Evolutionary conservation across 2,329 filamentous ascomycete genomes (phyloP).

Genomic region (Drechslerella dactyloides): DNA sequence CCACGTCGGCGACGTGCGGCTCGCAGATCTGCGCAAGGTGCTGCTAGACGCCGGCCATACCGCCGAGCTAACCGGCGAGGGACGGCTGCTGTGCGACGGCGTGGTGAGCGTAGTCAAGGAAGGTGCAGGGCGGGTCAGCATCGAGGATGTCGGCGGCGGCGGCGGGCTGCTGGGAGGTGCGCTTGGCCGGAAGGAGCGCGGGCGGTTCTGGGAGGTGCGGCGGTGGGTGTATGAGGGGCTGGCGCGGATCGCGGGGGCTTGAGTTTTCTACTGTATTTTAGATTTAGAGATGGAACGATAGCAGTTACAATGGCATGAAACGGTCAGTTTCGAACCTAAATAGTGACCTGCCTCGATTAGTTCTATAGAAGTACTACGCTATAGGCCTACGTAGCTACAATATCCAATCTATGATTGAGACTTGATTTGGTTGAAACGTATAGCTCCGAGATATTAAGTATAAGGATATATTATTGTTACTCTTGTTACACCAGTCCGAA

Average conservation of each 20-base stretch:
- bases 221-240: constrained; percentile 91
- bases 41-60: constrained; percentile 83
- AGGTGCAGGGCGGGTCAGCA: constrained; percentile 63
- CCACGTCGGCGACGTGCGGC: constrained; percentile 88
- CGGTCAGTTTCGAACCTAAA: too few relatives aligned
- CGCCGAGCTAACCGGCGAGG: constrained; percentile 92
- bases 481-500: too few relatives aligned
- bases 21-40: constrained; percentile 83
- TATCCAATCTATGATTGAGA: too few relatives aligned
- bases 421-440: too few relatives aligned
- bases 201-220: constrained; percentile 69
- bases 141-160: constrained; percentile 72
- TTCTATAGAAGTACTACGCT: too few relatives aligned
- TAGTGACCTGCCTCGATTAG: too few relatives aligned
- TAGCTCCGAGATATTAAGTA: too few relatives aligned
- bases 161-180: constrained; percentile 61
- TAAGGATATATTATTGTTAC: too few relatives aligned
- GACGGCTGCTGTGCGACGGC: constrained; percentile 86
- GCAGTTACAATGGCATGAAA: too few relatives aligned
- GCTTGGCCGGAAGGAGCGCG: constrained; percentile 39
- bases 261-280: too few relatives aligned
- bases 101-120: constrained; percentile 88
- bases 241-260: constrained; percentile 82
- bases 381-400: too few relatives aligned
- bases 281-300: too few relatives aligned